A percentile compares a stretch with the other conserved stretches of the same genome.
phyloP scores from a whole-genome alignment of 2,329 filamentous ascomycete genomes.

The Ophiosphaerella korrae region DNA sequence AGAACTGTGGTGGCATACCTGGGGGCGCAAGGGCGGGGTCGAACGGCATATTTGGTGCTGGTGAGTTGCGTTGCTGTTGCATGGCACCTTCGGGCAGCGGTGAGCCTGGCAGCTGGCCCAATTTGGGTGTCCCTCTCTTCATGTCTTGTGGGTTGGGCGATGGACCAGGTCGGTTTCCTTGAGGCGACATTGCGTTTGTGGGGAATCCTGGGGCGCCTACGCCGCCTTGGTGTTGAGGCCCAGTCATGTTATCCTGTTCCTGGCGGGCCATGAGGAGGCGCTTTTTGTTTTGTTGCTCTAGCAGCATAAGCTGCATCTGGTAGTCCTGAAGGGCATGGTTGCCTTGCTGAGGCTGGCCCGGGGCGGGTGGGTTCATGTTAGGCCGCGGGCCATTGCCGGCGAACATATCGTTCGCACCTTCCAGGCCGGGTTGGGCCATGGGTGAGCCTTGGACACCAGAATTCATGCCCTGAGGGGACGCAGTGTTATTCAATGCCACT shows the following conservation, averaged over 20 bases:
- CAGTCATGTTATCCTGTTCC: slow-evolving; percentile 72
- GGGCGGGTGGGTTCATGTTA: slow-evolving; percentile 66
- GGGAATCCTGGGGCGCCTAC: slow-evolving; percentile 62
- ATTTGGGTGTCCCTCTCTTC: slow-evolving; percentile 77
- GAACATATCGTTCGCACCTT: slow-evolving; percentile 42
- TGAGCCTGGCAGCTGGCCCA: slow-evolving; percentile 70
- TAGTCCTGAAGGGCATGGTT: slow-evolving; percentile 86
- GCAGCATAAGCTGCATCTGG: slow-evolving; percentile 86
- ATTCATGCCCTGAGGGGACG: slow-evolving; percentile 74
- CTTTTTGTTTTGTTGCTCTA: slow-evolving; percentile 89
- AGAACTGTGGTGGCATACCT: slow-evolving; percentile 49
- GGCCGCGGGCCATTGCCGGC: slow-evolving; percentile 39
- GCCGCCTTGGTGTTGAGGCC: slow-evolving; percentile 54
- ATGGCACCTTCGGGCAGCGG: slow-evolving; percentile 73
- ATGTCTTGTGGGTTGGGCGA: slow-evolving; percentile 80
- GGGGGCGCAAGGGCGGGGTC: slow-evolving; percentile 57
- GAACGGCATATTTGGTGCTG: slow-evolving; percentile 60
- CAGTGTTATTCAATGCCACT: slow-evolving; percentile 78
- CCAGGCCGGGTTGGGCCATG: slow-evolving; percentile 69
- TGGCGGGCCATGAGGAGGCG: slow-evolving; percentile 81
- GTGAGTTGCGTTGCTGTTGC: slow-evolving; percentile 65
- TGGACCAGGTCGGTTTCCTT: slow-evolving; percentile 69
- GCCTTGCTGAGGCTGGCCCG: slow-evolving; percentile 59
- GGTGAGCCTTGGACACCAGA: slow-evolving; percentile 79
- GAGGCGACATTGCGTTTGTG: slow-evolving; percentile 67